Conservation (phyloP, 129 eudicot genomes). For the Lactuca sativa region DNA sequence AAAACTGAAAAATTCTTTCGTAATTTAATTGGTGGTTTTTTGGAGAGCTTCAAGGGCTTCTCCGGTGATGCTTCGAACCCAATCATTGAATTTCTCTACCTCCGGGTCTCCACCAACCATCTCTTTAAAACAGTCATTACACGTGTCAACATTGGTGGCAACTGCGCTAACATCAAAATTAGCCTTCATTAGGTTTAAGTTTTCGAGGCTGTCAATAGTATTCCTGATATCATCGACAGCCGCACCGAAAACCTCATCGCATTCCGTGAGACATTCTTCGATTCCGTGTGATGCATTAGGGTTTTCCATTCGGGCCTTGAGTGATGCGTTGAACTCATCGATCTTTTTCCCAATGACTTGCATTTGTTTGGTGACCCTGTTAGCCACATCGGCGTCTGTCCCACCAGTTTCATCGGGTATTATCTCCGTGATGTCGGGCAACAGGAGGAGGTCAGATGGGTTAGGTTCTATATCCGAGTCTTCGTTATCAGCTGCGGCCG, state of each 20-base stretch:
- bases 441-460: not conserved
- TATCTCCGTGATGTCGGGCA: not conserved
- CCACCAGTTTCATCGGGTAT: not conserved
- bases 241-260: conserved; percentile 37
- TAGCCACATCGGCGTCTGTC: conserved; percentile 10
- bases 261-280: conserved; percentile 33
- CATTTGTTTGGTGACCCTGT: conserved; percentile 37
- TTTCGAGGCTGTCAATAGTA: conserved; percentile 24
- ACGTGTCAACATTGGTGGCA: conserved; percentile 43
- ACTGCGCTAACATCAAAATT: conserved; percentile 41
- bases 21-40: conserved; percentile 20
- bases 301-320: conserved; percentile 35
- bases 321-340: conserved; percentile 18
- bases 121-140: conserved; percentile 39
- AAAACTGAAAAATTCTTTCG: too few relatives aligned
- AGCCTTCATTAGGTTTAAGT: conserved; percentile 34
- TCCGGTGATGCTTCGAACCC: conserved; percentile 33
- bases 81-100: conserved; percentile 23
- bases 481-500: not conserved
- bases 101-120: conserved; percentile 33
- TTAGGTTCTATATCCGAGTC: too few relatives aligned
- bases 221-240: conserved; percentile 42
- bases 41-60: conserved; percentile 43
- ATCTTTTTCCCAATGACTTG: conserved; percentile 21
- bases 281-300: conserved; percentile 18